These are phyloP conservation scores for Trichophyton verrucosum DNA, from an alignment of 2,329 filamentous ascomycete species.

Conservation along the genomic window DNA sequence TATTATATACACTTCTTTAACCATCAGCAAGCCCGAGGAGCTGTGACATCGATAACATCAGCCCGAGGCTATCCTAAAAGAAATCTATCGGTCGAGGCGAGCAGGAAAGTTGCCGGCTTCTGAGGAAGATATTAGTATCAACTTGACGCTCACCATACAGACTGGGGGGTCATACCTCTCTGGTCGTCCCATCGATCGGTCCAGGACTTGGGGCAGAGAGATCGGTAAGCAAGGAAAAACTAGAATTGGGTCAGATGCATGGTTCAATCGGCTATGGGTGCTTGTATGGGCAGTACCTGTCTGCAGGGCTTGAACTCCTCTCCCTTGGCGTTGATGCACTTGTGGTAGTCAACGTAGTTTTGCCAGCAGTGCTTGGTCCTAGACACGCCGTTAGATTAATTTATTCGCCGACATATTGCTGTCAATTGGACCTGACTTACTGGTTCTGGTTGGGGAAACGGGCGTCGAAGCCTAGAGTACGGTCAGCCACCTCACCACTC, in stretches of 20 bases:
- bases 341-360: conserved; percentile 99
- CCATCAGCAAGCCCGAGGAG: background rate
- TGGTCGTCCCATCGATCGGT: conserved; percentile 92
- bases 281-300: conserved; percentile 53
- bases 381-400: conserved; percentile 4
- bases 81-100: conserved; percentile 11
- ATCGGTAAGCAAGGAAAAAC: conserved; percentile 96
- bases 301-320: conserved; percentile 96
- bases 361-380: conserved; percentile 99
- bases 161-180: conserved; percentile 55
- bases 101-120: conserved; percentile 47
- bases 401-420: background rate
- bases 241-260: conserved; percentile 28
- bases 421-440: conserved; percentile 23
- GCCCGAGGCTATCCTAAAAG: background rate
- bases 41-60: background rate
- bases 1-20: conserved; percentile 12
- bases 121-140: conserved; percentile 16
- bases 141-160: background rate
- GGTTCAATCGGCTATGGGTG: background rate
- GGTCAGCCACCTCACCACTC: background rate
- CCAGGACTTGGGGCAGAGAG: conserved; percentile 93
- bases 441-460: conserved; percentile 94
- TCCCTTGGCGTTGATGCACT: conserved; percentile 96
- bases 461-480: conserved; percentile 74